Base-by-base conservation (phyloP, 2,329 filamentous ascomycete genomes). In the Pseudophaeomoniella oleicola region DNA sequence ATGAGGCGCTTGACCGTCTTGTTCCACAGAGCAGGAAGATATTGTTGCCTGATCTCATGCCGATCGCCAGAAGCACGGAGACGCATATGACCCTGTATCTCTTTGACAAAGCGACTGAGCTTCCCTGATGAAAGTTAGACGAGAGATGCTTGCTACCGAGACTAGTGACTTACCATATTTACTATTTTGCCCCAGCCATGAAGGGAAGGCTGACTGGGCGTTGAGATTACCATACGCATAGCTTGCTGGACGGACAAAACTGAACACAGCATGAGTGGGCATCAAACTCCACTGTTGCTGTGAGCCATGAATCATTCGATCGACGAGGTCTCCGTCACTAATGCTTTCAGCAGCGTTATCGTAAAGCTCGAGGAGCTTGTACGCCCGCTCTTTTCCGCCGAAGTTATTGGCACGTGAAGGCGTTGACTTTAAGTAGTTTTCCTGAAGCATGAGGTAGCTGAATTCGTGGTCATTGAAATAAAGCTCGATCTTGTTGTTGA, bases 381-480 rank as follows among this genome's bases (percentile, higher is more conserved):
- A 63, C 17, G 74, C 79, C 43, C 78, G 71, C 55, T 88, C 79
- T 44, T 73, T 75, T 39, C 71, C 74, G 29, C 66, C 66, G 53
- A 77, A 79, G 14, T 66, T 67, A 42, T 66, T 71, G 3, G 82
- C 63, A 10, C 64, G 67, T 42, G 77, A 69, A 3, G 90, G 90
- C 42, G 78, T 83, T 2, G 85, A 86, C 43, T 76, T 80, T 10
- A 98, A 69, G 49, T 98, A 98, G 53, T 98, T 98, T 57, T 98
- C 92, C 55, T 98, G 90, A 33, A 98, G 77, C 90, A 98, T 96
- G 37, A 98, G 67, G 52, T 79, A 90, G 51, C 86, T 94, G 61
- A 96, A 93, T 50, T 98, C 90, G 52, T 98, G 90, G 50, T 98
- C 90, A 56, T 98, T 96, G 67, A 98, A 98, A 58, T 98, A 98